A percentile compares a stretch with the other conserved stretches of the same genome.
Conservation (phyloP, 2,329 filamentous ascomycete species). For the Pseudopithomyces maydicus region DNA sequence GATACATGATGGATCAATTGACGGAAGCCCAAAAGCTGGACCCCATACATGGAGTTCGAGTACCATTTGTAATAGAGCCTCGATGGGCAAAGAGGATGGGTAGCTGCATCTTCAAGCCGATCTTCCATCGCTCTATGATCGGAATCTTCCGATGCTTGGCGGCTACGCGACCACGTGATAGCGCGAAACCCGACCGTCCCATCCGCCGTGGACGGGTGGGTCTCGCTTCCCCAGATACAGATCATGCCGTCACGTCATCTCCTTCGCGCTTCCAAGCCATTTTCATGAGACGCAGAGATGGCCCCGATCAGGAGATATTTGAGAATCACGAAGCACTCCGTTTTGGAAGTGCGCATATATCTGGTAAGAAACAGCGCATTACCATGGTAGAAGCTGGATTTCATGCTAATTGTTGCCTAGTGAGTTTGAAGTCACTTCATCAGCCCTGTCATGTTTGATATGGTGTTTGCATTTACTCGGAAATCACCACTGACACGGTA, state of each 20-base stretch:
- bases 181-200: background rate
- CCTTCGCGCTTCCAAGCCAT: background rate
- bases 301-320: constrained; percentile 87
- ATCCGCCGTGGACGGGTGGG: too few relatives aligned
- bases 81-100: background rate
- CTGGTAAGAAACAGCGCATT: constrained; percentile 48
- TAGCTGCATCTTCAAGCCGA: background rate
- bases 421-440: background rate
- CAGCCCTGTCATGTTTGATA: background rate
- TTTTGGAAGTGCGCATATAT: constrained; percentile 96
- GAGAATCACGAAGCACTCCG: constrained; percentile 88
- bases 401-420: background rate
- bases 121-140: background rate
- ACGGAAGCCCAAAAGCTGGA: constrained; percentile 84
- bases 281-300: constrained; percentile 52
- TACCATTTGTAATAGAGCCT: constrained; percentile 48
- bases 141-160: background rate
- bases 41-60: constrained; percentile 89
- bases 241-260: constrained; percentile 1
- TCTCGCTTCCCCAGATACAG: background rate
- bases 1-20: constrained; percentile 89
- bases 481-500: background rate
- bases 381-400: background rate
- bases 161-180: constrained; percentile 8
- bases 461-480: background rate